These are phyloP conservation scores for Mesembryanthemum crystallinum DNA, from an alignment of 148 eudicot genomes.

Conservation along the genomic window DNA sequence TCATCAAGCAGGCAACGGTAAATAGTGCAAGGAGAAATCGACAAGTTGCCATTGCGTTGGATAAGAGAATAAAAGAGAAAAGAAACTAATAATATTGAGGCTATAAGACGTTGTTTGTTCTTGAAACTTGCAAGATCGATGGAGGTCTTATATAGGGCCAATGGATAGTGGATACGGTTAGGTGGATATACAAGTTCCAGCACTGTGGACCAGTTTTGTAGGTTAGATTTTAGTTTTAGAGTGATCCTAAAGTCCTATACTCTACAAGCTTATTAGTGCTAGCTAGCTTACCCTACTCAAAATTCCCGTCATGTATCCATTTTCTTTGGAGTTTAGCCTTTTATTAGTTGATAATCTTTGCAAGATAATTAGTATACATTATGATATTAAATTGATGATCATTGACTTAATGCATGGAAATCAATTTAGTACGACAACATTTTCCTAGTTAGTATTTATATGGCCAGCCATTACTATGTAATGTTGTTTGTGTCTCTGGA, in stretches of 20 bases:
- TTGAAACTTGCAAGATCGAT: constrained; percentile 24
- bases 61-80: not conserved
- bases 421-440: no score
- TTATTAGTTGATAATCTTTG: not conserved
- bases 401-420: no score
- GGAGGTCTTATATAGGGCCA: constrained; percentile 21
- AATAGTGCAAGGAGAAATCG: not conserved
- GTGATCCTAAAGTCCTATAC: constrained; percentile 29
- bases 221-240: constrained; percentile 32
- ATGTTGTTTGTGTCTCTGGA: no score
- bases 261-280: not conserved
- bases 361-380: no score
- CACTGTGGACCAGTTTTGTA: constrained; percentile 12
- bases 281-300: no score
- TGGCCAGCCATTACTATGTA: no score
- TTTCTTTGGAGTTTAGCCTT: not conserved
- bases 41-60: constrained; percentile 12
- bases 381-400: no score
- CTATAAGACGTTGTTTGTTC: not conserved
- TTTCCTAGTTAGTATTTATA: no score
- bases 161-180: constrained; percentile 7
- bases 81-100: not conserved
- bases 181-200: constrained; percentile 7
- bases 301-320: not conserved
- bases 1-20: constrained; percentile 11